These are phyloP conservation scores for Paratinospora sagittata DNA, from an alignment of 164 flowering plant genomes.

Conservation along the genomic window DNA sequence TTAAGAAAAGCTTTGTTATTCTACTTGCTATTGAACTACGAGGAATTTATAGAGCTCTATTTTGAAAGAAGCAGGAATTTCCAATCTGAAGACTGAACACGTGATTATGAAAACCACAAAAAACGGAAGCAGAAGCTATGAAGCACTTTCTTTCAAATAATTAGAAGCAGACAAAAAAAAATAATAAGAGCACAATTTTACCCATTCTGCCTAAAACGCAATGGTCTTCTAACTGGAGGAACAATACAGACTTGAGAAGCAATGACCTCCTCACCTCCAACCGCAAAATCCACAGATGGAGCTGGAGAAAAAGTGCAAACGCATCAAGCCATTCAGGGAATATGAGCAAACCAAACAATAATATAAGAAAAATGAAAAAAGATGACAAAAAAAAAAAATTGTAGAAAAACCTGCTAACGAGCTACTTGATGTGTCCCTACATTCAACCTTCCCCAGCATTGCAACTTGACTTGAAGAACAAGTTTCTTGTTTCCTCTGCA, in stretches of 20 bases:
- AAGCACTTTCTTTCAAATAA: too few relatives aligned
- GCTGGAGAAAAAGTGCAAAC: constrained; percentile 26
- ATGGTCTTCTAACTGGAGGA: constrained; percentile 31
- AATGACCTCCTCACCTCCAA: constrained; percentile 47
- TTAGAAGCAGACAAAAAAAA: too few relatives aligned
- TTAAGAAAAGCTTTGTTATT: background rate
- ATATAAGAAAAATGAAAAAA: background rate
- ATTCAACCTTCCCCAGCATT: constrained; percentile 34
- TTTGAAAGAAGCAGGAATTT: background rate
- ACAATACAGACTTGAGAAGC: constrained; percentile 37
- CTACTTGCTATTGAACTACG: background rate
- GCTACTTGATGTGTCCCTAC: constrained; percentile 27
- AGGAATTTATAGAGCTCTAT: background rate
- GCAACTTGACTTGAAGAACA: constrained; percentile 42
- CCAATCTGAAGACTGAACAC: background rate
- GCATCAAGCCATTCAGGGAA: background rate
- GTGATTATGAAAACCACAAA: too few relatives aligned
- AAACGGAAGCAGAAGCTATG: too few relatives aligned
- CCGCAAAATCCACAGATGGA: constrained; percentile 33
- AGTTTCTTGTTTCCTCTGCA: constrained; percentile 48
- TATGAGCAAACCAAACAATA: background rate
- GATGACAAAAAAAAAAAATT: background rate
- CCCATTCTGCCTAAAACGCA: constrained; percentile 50
- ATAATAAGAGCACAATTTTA: constrained; percentile 12
- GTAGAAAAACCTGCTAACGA: constrained; percentile 40